Base-by-base conservation (phyloP, 441 rosid species). In the Brassica balearica region DNA sequence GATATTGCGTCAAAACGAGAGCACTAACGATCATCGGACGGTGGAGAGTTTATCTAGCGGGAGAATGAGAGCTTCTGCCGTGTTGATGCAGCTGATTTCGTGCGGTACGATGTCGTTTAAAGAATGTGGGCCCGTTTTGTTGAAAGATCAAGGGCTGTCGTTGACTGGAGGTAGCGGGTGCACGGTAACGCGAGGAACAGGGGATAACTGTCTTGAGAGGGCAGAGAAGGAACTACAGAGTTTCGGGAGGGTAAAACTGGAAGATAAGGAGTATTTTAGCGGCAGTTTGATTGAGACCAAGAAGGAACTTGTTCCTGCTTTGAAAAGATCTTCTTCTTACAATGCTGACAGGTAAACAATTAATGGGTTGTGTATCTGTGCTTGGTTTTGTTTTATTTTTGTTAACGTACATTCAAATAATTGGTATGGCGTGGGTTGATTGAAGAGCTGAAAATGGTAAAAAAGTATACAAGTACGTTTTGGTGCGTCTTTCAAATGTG, bases 251-350 rank as follows among this genome's bases (percentile, higher is more conserved):
- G 81, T 88, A 68, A 85, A 71, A 68, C 70, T 89, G 89, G 97
- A 89, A 85, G 95, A 90, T 6, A 93, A 95, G 76, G 96, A 89
- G 74, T 91, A 91, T 79, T 95, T 93, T 71, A 95, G 99, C 48
- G 98, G 98, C 14, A 93, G 99, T 87, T 81, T 95, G 83, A 84
- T 93, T n/a, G 99, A 93, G 89, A 88, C 94, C 14, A 86, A 88
- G 82, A 89, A 80, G 51, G 90, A 87, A 12, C 84, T 66, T n/a
- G 72, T 82, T 32, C 91, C 91, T 71, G 43, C 86, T 71, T 77
- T 90, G 84, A 91, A 93, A 80, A 87, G 96, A 79, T 92, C 95
- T n/a, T 88, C 86, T 79, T 95, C 99, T 72, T 93, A 86, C 81
- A 90, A 91, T 70, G 92, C 97, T 1, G 97, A 91, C 72, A 74